Evolutionary conservation across 768 basidiomycete genomes (phyloP), one percentile per base, ranked within the genome.

Genomic region (Candolleomyces efflorescens): DNA sequence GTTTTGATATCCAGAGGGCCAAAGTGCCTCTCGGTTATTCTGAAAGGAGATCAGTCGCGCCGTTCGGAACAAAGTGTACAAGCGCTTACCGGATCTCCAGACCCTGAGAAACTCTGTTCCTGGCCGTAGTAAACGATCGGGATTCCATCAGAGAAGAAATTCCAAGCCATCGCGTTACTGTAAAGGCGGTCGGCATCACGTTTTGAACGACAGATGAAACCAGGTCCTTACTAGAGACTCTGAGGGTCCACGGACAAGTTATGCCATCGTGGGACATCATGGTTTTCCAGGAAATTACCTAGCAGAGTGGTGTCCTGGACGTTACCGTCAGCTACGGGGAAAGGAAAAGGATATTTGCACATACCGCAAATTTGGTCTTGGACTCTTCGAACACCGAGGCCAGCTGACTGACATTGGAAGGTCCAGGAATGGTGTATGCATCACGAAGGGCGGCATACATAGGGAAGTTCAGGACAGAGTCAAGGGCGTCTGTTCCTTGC

Each of bases 101-200:
- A 73, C 36, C 90, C 90, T 55, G 71, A 73, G 68, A 89, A 86
- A 41, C 77, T 73, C 67, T 91, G 90, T 64, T 92, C 90, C 70
- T 89, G 88, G 1, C 90, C 90, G 59, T 90, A 89, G 68, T 92
- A 92, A 11, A 90, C 81, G 59, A 92, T 84, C 0, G 90, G 90
- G 62, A 90, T 89, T n/a, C 90, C 89, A 58, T 91, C 90, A 50
- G 82, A 81, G 82, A 91, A 84, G 69, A 89, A 91, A 57, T 74
- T 84, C 64, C 87, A 83, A 9, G 82, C 73, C 84, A 91, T 84
- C 13, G 88, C 86, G 67, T 91, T 91, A 64, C 85, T 87, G 45
- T 41, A 44, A 48, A 39, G 26, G 24, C 43, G 32, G 52, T 58
- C 15, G 60, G 39, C 59, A 17, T 23, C 15, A 18, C 46, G 36